Evolutionary conservation across 768 basidiomycete genomes (phyloP).

Genomic region (Macrolepiota fuliginosa): DNA sequence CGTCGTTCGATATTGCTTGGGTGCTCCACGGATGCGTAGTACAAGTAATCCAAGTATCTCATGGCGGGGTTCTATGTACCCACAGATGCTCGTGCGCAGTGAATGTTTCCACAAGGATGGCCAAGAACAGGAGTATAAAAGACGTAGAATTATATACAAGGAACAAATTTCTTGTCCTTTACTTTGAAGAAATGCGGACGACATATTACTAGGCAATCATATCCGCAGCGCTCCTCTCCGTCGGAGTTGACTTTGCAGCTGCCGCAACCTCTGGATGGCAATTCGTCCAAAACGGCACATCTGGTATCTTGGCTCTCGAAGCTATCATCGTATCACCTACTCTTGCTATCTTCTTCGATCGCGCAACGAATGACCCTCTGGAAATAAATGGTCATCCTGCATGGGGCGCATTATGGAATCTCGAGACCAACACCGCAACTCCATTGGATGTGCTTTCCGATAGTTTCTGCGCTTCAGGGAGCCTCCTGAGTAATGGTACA

Average conservation of each 20-base stretch:
- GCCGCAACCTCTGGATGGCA: conserved; percentile 20
- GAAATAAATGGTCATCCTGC: conserved; percentile 40
- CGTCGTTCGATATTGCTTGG: not conserved
- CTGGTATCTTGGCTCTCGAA: conserved; percentile 26
- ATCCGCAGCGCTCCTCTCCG: not conserved
- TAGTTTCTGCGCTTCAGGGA: conserved; percentile 42
- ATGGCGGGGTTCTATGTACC: not conserved
- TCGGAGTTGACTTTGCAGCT: not conserved
- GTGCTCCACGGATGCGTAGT: too few species aligned
- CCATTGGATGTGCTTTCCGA: conserved; percentile 32
- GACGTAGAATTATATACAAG: too few species aligned
- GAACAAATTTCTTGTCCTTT: not conserved
- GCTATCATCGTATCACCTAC: conserved; percentile 28
- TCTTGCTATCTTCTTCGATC: conserved; percentile 26
- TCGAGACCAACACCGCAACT: conserved; percentile 35
- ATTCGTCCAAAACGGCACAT: conserved; percentile 26
- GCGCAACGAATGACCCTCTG: conserved; percentile 37
- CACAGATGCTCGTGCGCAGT: not conserved
- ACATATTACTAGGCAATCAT: conserved; percentile 19
- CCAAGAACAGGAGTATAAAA: not conserved
- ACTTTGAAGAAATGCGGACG: not conserved
- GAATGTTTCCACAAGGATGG: not conserved
- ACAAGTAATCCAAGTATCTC: not conserved
- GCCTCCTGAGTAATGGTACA: conserved; percentile 39
- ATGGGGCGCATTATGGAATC: conserved; percentile 42